Conservation (phyloP, 176 grass and related monocot genomes). For the Alopecurus myosuroides region DNA sequence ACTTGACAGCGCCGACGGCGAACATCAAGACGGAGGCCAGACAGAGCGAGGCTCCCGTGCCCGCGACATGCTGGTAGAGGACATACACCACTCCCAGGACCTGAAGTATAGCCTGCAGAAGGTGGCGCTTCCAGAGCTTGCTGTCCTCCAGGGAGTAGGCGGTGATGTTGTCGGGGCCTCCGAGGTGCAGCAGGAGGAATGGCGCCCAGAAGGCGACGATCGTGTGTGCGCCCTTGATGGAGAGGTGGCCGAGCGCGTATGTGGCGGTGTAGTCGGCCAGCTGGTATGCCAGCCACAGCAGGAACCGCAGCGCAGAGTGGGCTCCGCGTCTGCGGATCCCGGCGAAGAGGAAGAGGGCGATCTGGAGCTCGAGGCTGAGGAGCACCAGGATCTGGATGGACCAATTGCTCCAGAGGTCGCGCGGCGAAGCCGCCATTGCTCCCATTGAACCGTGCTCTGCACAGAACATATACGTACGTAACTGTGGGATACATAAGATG, state of each 20-base stretch:
- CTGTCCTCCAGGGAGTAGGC: not conserved
- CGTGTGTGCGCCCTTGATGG: not conserved
- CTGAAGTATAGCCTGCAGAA: not conserved
- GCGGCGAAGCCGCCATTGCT: not conserved
- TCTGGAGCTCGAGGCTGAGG: not conserved
- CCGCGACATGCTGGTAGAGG: not conserved
- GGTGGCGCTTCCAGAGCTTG: not conserved
- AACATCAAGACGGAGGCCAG: not conserved
- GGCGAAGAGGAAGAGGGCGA: not conserved
- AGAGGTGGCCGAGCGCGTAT: constrained; percentile 31
- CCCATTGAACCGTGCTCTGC: not conserved
- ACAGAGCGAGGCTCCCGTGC: not conserved
- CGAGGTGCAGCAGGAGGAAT: no score
- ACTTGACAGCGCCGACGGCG: not conserved
- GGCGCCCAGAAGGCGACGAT: not conserved
- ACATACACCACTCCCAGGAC: not conserved
- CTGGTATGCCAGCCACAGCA: constrained; percentile 24
- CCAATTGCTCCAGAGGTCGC: not conserved
- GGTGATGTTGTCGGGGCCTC: no score
- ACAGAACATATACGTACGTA: not conserved
- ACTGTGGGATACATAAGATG: not conserved
- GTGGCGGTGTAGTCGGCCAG: constrained; percentile 32
- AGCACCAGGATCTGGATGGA: not conserved
- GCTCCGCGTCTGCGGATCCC: not conserved
- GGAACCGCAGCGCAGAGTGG: not conserved